A percentile compares a stretch with the other conserved stretches of the same genome.
These are phyloP conservation scores for Colletotrichum acutatum DNA, from an alignment of 2,329 filamentous ascomycete species.

Conservation along the genomic window DNA sequence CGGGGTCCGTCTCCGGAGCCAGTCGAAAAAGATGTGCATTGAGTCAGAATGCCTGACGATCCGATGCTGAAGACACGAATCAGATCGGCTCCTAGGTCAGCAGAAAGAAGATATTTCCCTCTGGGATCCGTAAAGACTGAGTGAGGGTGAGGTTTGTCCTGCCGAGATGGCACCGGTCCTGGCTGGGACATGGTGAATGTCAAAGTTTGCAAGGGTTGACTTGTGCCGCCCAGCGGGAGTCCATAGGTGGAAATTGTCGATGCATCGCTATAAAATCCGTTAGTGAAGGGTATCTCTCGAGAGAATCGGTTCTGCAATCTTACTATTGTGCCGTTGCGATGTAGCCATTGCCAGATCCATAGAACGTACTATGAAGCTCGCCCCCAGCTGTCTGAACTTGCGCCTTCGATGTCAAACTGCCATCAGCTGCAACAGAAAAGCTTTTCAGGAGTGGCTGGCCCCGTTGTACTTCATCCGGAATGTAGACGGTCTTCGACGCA, in stretches of 20 bases:
- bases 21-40: slow-evolving; percentile 54
- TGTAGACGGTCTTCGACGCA: slow-evolving; percentile 46
- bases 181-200: slow-evolving; percentile 53
- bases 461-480: slow-evolving; percentile 50
- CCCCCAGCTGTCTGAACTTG: slow-evolving; percentile 47
- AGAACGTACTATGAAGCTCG: slow-evolving; percentile 54
- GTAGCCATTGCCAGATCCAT: slow-evolving; percentile 53
- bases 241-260: slow-evolving; percentile 56
- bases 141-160: slow-evolving; percentile 67
- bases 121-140: slow-evolving; percentile 60
- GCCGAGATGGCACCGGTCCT: slow-evolving; percentile 58
- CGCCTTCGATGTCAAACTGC: slow-evolving; percentile 44
- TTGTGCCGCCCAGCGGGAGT: slow-evolving; percentile 47
- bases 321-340: slow-evolving; percentile 58
- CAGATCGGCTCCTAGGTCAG: slow-evolving; percentile 66
- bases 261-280: slow-evolving; percentile 45
- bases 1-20: slow-evolving; percentile 62
- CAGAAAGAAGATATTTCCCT: slow-evolving; percentile 58
- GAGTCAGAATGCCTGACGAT: slow-evolving; percentile 55
- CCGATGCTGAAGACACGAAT: slow-evolving; percentile 65
- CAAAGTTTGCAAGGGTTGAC: slow-evolving; percentile 48
- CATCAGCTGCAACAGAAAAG: slow-evolving; percentile 45
- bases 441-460: slow-evolving; percentile 49
- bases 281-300: background rate
- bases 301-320: slow-evolving; percentile 21